These are phyloP conservation scores for Epichloe gansuensis DNA, from an alignment of 2,329 filamentous ascomycete species.

Conservation along the genomic window DNA sequence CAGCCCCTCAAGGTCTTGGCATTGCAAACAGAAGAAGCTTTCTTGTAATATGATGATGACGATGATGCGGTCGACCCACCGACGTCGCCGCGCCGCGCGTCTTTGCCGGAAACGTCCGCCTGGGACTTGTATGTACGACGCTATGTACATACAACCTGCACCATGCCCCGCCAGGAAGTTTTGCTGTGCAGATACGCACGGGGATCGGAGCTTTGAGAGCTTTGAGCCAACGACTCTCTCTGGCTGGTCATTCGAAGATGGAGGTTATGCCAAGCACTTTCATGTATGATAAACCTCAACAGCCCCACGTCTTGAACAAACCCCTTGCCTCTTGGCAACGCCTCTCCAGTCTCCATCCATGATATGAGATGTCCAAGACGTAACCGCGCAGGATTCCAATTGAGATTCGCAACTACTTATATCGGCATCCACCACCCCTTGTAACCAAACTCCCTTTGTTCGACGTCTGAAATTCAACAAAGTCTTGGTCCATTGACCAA, in stretches of 20 bases:
- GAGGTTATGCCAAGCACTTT: constrained; percentile 1
- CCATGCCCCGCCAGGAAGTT: background rate
- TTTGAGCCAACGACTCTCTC: background rate
- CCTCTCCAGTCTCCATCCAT: background rate
- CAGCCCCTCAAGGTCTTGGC: constrained; percentile 1
- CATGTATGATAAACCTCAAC: background rate
- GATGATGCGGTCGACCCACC: background rate
- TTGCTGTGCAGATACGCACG: background rate
- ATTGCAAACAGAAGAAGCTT: background rate
- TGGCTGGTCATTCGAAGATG: background rate
- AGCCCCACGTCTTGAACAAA: background rate
- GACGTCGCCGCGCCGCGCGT: background rate
- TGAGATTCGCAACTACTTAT: constrained; percentile 2
- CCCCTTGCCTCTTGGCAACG: constrained; percentile 1
- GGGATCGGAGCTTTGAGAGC: background rate
- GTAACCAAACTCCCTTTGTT: background rate
- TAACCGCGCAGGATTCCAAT: background rate
- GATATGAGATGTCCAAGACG: background rate
- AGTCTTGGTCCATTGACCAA: no score
- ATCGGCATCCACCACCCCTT: background rate
- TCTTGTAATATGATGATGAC: background rate
- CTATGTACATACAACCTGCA: background rate
- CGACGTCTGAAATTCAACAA: background rate
- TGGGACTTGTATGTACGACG: background rate
- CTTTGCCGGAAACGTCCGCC: background rate